phyloP scores from a whole-genome alignment of 2,329 filamentous ascomycete genomes.

The Sphaerostilbella broomeana region DNA sequence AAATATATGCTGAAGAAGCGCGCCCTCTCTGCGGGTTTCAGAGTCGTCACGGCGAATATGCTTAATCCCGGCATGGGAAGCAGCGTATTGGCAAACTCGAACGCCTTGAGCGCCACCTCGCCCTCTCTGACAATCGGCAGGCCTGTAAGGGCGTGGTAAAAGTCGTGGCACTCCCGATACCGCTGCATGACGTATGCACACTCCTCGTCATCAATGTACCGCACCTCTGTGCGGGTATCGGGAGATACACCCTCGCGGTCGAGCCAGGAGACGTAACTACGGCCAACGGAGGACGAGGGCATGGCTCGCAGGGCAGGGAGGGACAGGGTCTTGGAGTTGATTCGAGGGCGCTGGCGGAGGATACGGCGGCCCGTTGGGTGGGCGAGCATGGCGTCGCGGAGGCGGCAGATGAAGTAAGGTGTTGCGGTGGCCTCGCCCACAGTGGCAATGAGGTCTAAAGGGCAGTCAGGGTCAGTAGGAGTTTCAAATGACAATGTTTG shows the following conservation, averaged over 20 bases:
- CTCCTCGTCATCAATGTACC: slow-evolving; percentile 91
- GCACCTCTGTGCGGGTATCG: slow-evolving; percentile 74
- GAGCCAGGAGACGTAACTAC: slow-evolving; percentile 82
- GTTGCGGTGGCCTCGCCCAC: slow-evolving; percentile 93
- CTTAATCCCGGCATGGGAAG: slow-evolving; percentile 92
- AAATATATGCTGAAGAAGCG: slow-evolving; percentile 70
- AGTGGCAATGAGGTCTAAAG: slow-evolving; percentile 78
- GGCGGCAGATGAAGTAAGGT: slow-evolving; percentile 88
- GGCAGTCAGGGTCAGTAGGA: background rate
- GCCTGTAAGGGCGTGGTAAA: slow-evolving; percentile 91
- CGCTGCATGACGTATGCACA: slow-evolving; percentile 98
- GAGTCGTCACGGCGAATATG: slow-evolving; percentile 75
- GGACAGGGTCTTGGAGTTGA: slow-evolving; percentile 66
- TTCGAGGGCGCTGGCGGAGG: slow-evolving; percentile 79
- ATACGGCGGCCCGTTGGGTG: slow-evolving; percentile 81
- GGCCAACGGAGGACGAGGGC: slow-evolving; percentile 68
- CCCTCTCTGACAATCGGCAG: slow-evolving; percentile 89
- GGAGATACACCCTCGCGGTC: slow-evolving; percentile 89
- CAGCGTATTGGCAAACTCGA: slow-evolving; percentile 92
- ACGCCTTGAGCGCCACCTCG: slow-evolving; percentile 94
- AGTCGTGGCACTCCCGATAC: slow-evolving; percentile 95
- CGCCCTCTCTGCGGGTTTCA: slow-evolving; percentile 73
- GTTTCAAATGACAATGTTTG: background rate
- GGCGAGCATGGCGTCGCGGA: slow-evolving; percentile 85
- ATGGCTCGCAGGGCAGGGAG: slow-evolving; percentile 65